These are phyloP conservation scores for Ustilago trichophora DNA, from an alignment of 1,284 basidiomycete genomes.

Conservation along the genomic window DNA sequence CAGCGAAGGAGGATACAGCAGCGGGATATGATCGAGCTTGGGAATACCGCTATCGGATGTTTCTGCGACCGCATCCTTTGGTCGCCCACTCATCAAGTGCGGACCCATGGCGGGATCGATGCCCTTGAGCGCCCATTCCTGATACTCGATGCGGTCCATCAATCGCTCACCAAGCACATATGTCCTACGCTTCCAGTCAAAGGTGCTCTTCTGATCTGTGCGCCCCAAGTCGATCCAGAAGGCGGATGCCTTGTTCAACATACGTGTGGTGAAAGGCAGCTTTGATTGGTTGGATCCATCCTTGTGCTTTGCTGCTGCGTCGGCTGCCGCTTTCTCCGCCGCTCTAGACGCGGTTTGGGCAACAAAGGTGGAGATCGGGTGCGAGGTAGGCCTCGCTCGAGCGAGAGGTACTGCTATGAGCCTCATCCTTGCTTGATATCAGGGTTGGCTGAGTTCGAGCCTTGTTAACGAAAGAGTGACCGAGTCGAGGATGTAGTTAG, in stretches of 20 bases:
- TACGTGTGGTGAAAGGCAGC: conserved; percentile 40
- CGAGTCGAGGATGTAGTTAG: too few relatives aligned
- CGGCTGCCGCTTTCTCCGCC: conserved; percentile 32
- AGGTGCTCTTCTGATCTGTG: conserved; percentile 48
- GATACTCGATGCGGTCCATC: conserved; percentile 65
- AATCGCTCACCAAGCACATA: conserved; percentile 58
- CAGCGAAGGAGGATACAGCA: conserved; percentile 56
- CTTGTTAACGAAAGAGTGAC: not conserved
- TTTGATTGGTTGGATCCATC: conserved; percentile 10
- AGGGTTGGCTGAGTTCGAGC: not conserved
- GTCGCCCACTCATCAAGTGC: conserved; percentile 14
- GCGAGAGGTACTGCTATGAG: conserved; percentile 60
- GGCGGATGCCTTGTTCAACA: conserved; percentile 52
- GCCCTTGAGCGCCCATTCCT: conserved; percentile 65
- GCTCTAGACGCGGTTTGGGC: conserved; percentile 50
- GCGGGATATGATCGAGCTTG: conserved; percentile 43
- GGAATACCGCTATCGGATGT: conserved; percentile 8
- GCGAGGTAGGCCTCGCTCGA: conserved; percentile 36
- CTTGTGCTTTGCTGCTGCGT: conserved; percentile 22
- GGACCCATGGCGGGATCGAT: conserved; percentile 60
- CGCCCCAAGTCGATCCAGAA: conserved; percentile 62
- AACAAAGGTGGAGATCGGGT: conserved; percentile 57
- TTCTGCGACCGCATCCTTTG: conserved; percentile 4
- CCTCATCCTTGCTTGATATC: conserved; percentile 35
- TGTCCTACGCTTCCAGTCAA: conserved; percentile 61